Conservation (phyloP, 1,139 yeast genomes). For the Blastobotrys serpentis region DNA sequence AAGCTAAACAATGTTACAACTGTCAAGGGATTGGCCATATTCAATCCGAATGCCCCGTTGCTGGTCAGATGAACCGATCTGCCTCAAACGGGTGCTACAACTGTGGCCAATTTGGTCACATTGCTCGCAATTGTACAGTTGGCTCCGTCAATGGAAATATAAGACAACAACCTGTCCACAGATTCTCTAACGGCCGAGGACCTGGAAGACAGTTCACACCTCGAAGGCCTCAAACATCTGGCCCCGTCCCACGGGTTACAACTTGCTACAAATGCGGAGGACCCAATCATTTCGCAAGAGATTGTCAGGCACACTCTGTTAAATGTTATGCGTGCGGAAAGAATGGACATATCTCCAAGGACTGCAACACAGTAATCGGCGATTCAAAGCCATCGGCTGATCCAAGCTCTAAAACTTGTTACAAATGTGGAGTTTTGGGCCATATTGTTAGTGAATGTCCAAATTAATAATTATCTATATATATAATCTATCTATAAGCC, state of each 20-base stretch:
- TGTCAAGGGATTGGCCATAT: constrained; percentile 72
- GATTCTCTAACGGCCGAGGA: constrained; percentile 53
- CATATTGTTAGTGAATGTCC: constrained; percentile 69
- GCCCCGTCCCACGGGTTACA: constrained; percentile 41
- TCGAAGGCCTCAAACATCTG: too few species aligned
- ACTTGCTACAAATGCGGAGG: constrained; percentile 93
- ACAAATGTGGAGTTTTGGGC: constrained; percentile 90
- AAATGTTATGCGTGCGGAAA: constrained; percentile 89
- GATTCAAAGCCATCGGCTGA: constrained; percentile 8
- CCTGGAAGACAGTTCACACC: too few species aligned
- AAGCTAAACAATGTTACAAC: constrained; percentile 81
- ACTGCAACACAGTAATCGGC: constrained; percentile 14
- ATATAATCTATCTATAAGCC: neutral
- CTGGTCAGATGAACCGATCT: constrained; percentile 13
- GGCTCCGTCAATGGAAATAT: constrained; percentile 24
- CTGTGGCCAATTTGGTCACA: constrained; percentile 77
- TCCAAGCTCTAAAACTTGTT: constrained; percentile 58
- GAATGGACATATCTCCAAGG: constrained; percentile 68
- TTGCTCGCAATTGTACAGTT: constrained; percentile 59
- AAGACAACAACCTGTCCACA: constrained; percentile 53
- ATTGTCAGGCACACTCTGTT: constrained; percentile 73
- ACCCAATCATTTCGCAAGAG: constrained; percentile 90
- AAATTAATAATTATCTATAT: neutral
- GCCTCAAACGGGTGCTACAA: constrained; percentile 33
- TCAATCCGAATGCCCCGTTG: constrained; percentile 59